Conservation (phyloP, 257 asterid genomes). For the Galeopsis tetrahit region DNA sequence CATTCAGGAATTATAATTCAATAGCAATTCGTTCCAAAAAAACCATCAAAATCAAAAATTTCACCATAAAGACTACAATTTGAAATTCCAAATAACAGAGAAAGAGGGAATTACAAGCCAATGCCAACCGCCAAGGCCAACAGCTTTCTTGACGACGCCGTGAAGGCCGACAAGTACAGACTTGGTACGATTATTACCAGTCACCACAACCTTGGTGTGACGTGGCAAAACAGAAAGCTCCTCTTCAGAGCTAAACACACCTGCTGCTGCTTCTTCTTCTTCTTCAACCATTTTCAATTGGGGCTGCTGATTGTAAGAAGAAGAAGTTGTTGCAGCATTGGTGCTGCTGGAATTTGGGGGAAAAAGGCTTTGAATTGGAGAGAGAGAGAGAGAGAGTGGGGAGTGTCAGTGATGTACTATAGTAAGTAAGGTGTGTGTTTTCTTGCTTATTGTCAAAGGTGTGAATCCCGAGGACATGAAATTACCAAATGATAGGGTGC, state of each 20-base stretch:
- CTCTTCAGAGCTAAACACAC: constrained; percentile 70
- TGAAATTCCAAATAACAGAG: not conserved
- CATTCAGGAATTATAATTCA: not conserved
- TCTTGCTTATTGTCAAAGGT: constrained; percentile 39
- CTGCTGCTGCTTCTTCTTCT: constrained; percentile 45
- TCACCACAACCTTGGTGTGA: constrained; percentile 91
- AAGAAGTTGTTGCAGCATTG: constrained; percentile 30
- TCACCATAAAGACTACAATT: not conserved
- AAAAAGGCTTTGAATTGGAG: constrained; percentile 29
- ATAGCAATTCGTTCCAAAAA: not conserved
- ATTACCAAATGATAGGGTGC: not conserved
- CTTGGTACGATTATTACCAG: constrained; percentile 91
- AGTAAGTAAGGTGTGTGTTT: constrained; percentile 33
- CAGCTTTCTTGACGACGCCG: constrained; percentile 93
- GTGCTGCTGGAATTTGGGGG: constrained; percentile 41
- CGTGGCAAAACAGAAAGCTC: constrained; percentile 84
- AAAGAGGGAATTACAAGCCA: constrained; percentile 66
- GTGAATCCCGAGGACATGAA: constrained; percentile 57
- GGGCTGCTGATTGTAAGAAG: not conserved
- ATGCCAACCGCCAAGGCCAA: constrained; percentile 97
- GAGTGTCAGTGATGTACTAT: constrained; percentile 26
- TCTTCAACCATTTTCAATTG: constrained; percentile 7
- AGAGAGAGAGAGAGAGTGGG: constrained; percentile 41
- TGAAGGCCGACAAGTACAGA: constrained; percentile 88
- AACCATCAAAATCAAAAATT: not conserved